Evolutionary conservation across 257 asterid species (phyloP).

Genomic region (Paraleonurus japonicus): DNA sequence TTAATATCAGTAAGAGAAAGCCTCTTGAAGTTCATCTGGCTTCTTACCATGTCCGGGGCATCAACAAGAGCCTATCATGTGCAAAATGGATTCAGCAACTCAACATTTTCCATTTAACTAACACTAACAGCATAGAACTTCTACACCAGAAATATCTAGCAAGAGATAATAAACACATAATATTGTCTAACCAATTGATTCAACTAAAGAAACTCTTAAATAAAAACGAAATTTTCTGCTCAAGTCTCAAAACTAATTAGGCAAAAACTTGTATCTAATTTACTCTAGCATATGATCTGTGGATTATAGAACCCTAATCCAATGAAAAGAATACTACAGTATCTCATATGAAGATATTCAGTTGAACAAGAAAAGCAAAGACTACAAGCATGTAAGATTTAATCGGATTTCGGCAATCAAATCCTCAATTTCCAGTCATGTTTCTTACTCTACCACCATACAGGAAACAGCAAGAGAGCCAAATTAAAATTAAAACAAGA

Average conservation of each 20-base stretch:
- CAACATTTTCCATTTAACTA: neutral
- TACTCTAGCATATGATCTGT: too few species aligned
- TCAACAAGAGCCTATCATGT: slow-evolving; percentile 72
- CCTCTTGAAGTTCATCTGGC: slow-evolving; percentile 93
- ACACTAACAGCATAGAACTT: too few species aligned
- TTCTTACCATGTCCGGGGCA: slow-evolving; percentile 87
- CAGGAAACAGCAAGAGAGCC: too few species aligned
- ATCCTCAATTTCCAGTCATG: too few species aligned
- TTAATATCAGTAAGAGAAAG: slow-evolving; percentile 83
- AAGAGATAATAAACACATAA: too few species aligned
- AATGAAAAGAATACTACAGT: neutral
- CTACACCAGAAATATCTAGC: too few species aligned
- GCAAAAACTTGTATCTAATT: too few species aligned
- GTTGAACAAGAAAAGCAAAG: neutral
- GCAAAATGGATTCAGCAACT: neutral
- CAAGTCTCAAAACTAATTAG: neutral
- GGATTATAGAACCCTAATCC: too few species aligned
- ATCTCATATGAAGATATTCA: neutral
- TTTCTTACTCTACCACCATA: too few species aligned
- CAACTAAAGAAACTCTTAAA: neutral
- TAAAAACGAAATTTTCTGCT: neutral
- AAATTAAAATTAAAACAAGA: too few species aligned
- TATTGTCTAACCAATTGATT: neutral
- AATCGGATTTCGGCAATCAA: too few species aligned
- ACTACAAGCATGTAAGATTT: neutral